These are phyloP conservation scores for Apiospora malaysiana DNA, from an alignment of 2,329 filamentous ascomycete genomes.

Conservation along the genomic window DNA sequence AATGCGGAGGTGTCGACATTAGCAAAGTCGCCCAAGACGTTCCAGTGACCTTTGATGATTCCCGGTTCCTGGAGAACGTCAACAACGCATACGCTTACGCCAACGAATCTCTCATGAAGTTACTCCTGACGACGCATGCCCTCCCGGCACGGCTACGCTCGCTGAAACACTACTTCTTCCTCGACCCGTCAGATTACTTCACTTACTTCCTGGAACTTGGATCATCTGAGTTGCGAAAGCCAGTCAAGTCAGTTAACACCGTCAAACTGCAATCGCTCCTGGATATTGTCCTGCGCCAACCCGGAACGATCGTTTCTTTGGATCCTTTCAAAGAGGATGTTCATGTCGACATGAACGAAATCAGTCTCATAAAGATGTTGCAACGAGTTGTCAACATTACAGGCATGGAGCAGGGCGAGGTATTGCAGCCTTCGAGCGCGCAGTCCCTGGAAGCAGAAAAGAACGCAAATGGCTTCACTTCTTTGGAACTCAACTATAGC, in stretches of 20 bases:
- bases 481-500: slow-evolving; percentile 89
- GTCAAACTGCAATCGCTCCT: slow-evolving; percentile 93
- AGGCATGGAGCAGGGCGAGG: slow-evolving; percentile 89
- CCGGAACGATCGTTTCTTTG: slow-evolving; percentile 89
- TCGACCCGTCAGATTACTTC: slow-evolving; percentile 97
- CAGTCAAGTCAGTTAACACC: slow-evolving; percentile 86
- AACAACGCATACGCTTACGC: slow-evolving; percentile 94
- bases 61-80: slow-evolving; percentile 91
- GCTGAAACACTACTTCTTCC: slow-evolving; percentile 98
- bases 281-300: slow-evolving; percentile 95
- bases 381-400: slow-evolving; percentile 97
- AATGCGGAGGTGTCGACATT: slow-evolving; percentile 94
- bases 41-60: slow-evolving; percentile 92
- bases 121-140: slow-evolving; percentile 91
- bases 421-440: slow-evolving; percentile 73
- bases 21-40: slow-evolving; percentile 87
- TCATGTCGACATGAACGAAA: slow-evolving; percentile 96
- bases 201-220: slow-evolving; percentile 95
- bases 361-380: slow-evolving; percentile 88
- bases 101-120: slow-evolving; percentile 88
- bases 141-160: slow-evolving; percentile 86
- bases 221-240: slow-evolving; percentile 87
- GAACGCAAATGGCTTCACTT: slow-evolving; percentile 88
- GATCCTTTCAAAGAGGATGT: slow-evolving; percentile 99
- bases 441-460: slow-evolving; percentile 79